phyloP scores from a whole-genome alignment of 306 rosid species.

The Vigna mungo region DNA sequence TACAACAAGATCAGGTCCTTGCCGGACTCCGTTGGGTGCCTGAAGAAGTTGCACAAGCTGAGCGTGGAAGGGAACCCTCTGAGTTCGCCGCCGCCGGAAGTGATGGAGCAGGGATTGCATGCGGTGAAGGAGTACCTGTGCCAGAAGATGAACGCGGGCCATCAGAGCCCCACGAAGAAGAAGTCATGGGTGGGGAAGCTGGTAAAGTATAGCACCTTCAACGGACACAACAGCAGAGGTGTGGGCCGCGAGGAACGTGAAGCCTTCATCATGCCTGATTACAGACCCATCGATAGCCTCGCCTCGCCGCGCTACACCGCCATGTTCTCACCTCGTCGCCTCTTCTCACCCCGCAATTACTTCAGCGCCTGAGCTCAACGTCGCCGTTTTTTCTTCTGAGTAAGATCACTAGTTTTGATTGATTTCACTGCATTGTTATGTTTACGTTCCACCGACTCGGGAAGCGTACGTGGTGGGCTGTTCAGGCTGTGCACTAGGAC shows the following conservation, averaged over 20 bases:
- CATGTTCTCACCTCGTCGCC: constrained; percentile 85
- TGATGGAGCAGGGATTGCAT: constrained; percentile 68
- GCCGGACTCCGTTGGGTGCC: constrained; percentile 78
- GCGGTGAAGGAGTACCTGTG: constrained; percentile 71
- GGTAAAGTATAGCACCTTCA: constrained; percentile 65
- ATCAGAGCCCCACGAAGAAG: constrained; percentile 58
- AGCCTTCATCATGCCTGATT: constrained; percentile 56
- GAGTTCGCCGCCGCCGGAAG: constrained; percentile 64
- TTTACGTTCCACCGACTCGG: not conserved
- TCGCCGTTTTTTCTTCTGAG: not conserved
- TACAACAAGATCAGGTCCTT: constrained; percentile 70
- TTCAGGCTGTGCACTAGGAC: not conserved
- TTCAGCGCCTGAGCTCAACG: constrained; percentile 45
- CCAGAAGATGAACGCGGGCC: constrained; percentile 61
- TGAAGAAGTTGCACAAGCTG: constrained; percentile 68
- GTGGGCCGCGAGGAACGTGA: constrained; percentile 51
- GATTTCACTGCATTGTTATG: not conserved
- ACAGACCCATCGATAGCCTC: constrained; percentile 66
- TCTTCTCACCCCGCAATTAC: constrained; percentile 69
- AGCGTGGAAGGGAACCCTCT: constrained; percentile 86
- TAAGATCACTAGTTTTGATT: not conserved
- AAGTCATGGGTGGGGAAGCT: constrained; percentile 74
- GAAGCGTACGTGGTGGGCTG: not conserved
- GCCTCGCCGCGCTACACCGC: constrained; percentile 73
- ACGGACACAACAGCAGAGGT: constrained; percentile 36